phyloP scores from a whole-genome alignment of 495 filamentous ascomycete species.

The Tuber microsphaerosporum region DNA sequence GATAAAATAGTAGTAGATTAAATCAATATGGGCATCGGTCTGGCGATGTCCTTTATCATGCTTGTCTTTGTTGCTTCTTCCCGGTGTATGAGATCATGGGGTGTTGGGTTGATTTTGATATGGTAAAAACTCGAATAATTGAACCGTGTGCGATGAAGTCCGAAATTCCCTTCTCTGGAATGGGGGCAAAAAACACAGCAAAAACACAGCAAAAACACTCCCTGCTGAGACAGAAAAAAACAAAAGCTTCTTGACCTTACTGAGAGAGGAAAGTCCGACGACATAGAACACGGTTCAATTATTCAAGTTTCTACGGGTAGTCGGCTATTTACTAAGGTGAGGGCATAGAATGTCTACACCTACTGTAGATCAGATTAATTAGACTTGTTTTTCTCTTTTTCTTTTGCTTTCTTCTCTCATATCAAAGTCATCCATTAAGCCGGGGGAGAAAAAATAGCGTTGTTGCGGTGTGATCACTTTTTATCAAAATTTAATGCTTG shows the following conservation, averaged over 20 bases:
- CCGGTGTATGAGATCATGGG: neutral
- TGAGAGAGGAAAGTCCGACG: too few species aligned
- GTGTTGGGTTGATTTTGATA: neutral
- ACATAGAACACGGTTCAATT: too few species aligned
- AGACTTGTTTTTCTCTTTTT: neutral
- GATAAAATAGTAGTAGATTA: neutral
- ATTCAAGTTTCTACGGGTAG: too few species aligned
- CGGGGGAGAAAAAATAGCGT: neutral
- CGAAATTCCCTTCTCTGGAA: too few species aligned
- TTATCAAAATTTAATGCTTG: neutral
- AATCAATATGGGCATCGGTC: neutral
- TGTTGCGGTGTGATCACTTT: neutral
- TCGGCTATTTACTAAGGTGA: neutral
- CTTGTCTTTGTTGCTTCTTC: neutral
- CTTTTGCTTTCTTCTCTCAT: neutral
- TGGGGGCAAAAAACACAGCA: too few species aligned
- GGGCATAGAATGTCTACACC: neutral
- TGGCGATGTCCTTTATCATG: neutral
- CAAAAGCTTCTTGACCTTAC: too few species aligned
- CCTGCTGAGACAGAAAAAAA: too few species aligned
- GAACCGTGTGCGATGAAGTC: too few species aligned
- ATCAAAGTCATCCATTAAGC: neutral
- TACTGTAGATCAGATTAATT: neutral
- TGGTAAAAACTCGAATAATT: too few species aligned
- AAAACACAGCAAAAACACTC: too few species aligned